Percentiles rank a stretch among this genome's conserved stretches.
Conservation (phyloP, 1,139 yeast species). For the Candida neerlandica region DNA sequence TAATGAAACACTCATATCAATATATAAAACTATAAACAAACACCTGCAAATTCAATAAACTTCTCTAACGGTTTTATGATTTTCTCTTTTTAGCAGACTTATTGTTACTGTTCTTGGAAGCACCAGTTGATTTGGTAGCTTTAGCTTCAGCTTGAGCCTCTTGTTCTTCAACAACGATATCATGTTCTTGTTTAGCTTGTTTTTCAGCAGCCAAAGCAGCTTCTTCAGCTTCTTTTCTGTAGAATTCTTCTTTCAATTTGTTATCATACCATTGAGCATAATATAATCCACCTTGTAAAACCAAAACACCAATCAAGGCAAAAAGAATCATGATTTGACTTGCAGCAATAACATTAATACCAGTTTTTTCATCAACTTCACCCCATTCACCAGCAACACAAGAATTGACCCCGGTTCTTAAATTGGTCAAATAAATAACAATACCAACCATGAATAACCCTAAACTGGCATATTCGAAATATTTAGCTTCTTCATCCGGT, state of each 20-base stretch:
- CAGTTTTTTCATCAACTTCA: slow-evolving; percentile 84
- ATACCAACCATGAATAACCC: slow-evolving; percentile 69
- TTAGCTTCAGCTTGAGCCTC: slow-evolving; percentile 16
- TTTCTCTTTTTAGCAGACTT: slow-evolving; percentile 20
- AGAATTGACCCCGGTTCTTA: slow-evolving; percentile 78
- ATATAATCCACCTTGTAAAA: slow-evolving; percentile 86
- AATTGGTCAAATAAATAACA: slow-evolving; percentile 81
- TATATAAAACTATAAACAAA: neutral
- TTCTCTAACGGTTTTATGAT: slow-evolving; percentile 6
- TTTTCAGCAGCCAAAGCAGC: slow-evolving; percentile 21
- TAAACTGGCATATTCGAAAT: slow-evolving; percentile 88
- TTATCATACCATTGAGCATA: slow-evolving; percentile 81
- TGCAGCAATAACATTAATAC: slow-evolving; percentile 90
- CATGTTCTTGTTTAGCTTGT: slow-evolving; percentile 24
- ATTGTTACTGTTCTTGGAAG: slow-evolving; percentile 19
- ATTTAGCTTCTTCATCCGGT: slow-evolving; percentile 79
- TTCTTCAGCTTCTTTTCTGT: slow-evolving; percentile 42
- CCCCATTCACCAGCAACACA: slow-evolving; percentile 83
- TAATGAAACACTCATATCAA: neutral
- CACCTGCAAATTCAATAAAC: neutral
- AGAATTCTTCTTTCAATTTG: slow-evolving; percentile 55
- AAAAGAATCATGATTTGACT: slow-evolving; percentile 77
- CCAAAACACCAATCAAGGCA: slow-evolving; percentile 72
- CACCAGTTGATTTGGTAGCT: slow-evolving; percentile 18
- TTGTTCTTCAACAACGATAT: slow-evolving; percentile 15